phyloP scores from a whole-genome alignment of 176 grass and related monocot species.

The Bolboschoenus planiculmis region DNA sequence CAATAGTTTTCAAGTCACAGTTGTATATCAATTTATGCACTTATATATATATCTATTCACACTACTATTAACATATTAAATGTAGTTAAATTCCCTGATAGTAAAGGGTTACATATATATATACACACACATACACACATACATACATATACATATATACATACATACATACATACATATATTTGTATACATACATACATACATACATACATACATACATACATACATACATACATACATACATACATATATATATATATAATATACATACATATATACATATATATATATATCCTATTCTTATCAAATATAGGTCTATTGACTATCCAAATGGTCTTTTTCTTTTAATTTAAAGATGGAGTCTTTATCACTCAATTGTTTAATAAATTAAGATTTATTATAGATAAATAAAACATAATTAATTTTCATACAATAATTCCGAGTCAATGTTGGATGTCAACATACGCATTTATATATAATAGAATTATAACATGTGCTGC shows the following conservation, averaged over 20 bases:
- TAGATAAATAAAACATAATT: not conserved
- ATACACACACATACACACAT: too few species aligned
- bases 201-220: too few species aligned
- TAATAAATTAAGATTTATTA: not conserved
- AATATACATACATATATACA: too few species aligned
- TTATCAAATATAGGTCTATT: not conserved
- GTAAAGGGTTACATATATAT: too few species aligned
- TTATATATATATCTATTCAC: too few species aligned
- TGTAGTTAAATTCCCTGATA: too few species aligned
- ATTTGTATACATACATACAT: not conserved
- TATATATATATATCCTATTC: not conserved
- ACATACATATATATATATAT: too few species aligned
- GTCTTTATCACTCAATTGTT: not conserved
- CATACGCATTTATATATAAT: not conserved
- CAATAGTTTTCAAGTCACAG: not conserved
- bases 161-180: not conserved
- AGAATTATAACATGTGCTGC: too few species aligned
- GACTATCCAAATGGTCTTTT: not conserved
- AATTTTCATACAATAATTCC: not conserved
- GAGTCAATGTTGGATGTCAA: not conserved
- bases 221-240: too few species aligned
- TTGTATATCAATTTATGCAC: not conserved
- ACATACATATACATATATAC: too few species aligned
- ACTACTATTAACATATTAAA: too few species aligned
- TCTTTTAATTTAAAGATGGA: too few species aligned